Evolutionary conservation across 345 rosid genomes (phyloP).

Genomic region (Aquilaria yunnanensis): DNA sequence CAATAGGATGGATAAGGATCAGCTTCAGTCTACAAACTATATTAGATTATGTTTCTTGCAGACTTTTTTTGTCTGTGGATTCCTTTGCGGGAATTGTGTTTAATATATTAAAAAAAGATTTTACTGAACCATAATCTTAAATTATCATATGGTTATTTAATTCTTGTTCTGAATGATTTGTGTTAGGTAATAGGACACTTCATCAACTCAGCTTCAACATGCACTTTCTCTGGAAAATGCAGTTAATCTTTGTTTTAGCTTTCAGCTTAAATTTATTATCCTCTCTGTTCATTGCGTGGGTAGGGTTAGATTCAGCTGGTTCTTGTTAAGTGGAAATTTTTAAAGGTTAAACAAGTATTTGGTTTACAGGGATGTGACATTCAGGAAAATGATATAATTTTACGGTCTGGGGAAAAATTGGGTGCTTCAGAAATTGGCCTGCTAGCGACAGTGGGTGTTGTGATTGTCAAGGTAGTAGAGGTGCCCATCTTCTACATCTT

Average conservation of each 20-base stretch:
- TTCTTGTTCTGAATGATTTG: too few species aligned
- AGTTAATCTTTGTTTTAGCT: not conserved
- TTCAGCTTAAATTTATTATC: not conserved
- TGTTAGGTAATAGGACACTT: too few species aligned
- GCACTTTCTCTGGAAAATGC: not conserved
- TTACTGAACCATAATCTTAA: too few species aligned
- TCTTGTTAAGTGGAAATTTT: not conserved
- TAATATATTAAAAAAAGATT: too few species aligned
- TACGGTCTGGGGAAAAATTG: constrained; percentile 69
- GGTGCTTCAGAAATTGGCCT: constrained; percentile 92
- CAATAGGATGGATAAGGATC: too few species aligned
- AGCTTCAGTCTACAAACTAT: too few species aligned
- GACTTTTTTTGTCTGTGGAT: too few species aligned
- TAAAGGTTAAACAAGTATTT: constrained; percentile 15
- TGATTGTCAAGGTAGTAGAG: constrained; percentile 63
- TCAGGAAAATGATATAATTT: constrained; percentile 53
- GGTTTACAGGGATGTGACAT: constrained; percentile 76
- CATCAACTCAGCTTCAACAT: not conserved
- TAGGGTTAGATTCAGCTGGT: too few species aligned
- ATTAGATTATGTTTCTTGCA: too few species aligned
- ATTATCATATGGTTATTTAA: too few species aligned
- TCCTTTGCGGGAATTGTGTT: too few species aligned
- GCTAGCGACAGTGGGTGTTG: constrained; percentile 81
- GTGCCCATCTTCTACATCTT: constrained; percentile 16
- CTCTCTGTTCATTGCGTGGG: not conserved